Percentiles rank a stretch among this genome's conserved stretches.
Evolutionary conservation across 129 eudicot species (phyloP).

Genomic region (Lonicera japonica): DNA sequence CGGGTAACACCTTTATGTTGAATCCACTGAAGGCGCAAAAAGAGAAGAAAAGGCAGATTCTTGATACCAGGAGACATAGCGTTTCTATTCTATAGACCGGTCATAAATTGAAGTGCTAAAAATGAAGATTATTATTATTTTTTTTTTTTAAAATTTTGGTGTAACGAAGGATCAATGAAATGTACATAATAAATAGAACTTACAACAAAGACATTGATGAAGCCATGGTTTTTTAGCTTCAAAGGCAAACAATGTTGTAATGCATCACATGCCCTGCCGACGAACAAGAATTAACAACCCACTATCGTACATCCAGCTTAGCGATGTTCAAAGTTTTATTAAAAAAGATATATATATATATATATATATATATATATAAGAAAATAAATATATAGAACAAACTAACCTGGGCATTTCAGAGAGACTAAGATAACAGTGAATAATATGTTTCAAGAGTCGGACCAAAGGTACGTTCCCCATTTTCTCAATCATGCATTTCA

Average conservation of each 20-base stretch:
- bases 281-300: background rate
- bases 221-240: conserved; percentile 22
- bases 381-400: too few relatives aligned
- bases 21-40: too few relatives aligned
- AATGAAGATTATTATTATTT: too few relatives aligned
- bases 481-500: conserved; percentile 16
- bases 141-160: too few relatives aligned
- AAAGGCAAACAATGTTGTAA: conserved; percentile 22
- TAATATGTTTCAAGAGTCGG: conserved; percentile 28
- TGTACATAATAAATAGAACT: conserved; percentile 5
- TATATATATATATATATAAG: too few relatives aligned
- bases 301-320: background rate
- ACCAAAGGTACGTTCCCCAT: conserved; percentile 14
- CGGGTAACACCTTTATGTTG: too few relatives aligned
- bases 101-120: too few relatives aligned
- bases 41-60: too few relatives aligned
- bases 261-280: conserved; percentile 33
- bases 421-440: conserved; percentile 29
- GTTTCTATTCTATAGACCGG: too few relatives aligned
- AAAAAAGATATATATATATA: too few relatives aligned
- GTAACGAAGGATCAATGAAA: too few relatives aligned
- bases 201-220: conserved; percentile 30
- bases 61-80: too few relatives aligned
- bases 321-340: background rate
- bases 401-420: conserved; percentile 39